Evolutionary conservation across 257 asterid genomes (phyloP), one percentile per base, ranked within the genome.

Genomic region (Fraxinus excelsior): DNA sequence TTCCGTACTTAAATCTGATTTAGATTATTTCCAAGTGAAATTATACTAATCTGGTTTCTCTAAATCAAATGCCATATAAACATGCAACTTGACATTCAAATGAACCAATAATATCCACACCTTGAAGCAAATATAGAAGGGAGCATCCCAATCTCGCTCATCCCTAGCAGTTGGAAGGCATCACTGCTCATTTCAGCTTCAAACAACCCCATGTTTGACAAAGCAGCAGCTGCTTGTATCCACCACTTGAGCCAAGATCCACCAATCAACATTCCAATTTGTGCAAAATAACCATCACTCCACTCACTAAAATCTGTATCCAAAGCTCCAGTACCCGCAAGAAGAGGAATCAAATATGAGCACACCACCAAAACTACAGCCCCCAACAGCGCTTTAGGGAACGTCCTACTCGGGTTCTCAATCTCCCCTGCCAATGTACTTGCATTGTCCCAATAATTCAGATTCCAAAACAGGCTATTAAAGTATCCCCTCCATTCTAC

Each of bases 121-220:
- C 99, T 90, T 1, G 83, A 77, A 68, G 96, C 88, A 79, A 95
- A 95, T 29, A 91, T 28, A 74, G 97, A 87, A 31, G 97, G 97
- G n/a, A 94, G 88, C 95, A 94, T 84, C 83, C 98, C 98, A 4
- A 91, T 90, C 84, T 94, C 91, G 19, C 97, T 91, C 98, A 94
- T 94, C 28, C 98, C 97, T 58, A 94, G 84, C 73, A 94, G 97
- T 84, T 91, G 98, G 77, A 84, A 94, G 1, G 96, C 87, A 80
- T 94, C 98, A 67, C 94, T 86, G 74, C 97, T 94, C 98, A 94
- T 94, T 73, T 94, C 98, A 64, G 97, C 98, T 77, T 91, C 97
- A 74, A 94, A 94, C 83, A 94, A 35, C 16, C 98, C 98, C 93
- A 92, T 78, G 56, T 94, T 94, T 8, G 98, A 94, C 94, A 94